Percentiles rank a stretch among this genome's conserved stretches.
Conservation (phyloP, 305 asterid species). For the Coffea humblotiana region DNA sequence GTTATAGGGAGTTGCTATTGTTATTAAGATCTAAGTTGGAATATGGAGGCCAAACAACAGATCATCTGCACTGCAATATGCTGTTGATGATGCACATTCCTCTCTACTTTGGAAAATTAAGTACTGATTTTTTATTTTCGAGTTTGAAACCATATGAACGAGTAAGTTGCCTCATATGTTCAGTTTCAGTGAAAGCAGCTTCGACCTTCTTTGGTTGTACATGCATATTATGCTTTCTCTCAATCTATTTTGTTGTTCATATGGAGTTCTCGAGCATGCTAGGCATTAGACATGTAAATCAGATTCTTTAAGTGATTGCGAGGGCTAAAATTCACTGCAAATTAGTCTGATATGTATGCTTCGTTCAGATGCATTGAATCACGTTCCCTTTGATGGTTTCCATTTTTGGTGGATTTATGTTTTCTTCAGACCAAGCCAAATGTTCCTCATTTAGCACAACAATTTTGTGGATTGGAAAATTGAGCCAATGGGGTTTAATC, state of each 20-base stretch:
- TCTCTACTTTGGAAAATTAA: conserved; percentile 66
- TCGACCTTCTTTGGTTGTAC: neutral
- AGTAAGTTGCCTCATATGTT: neutral
- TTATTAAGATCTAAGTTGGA: conserved; percentile 45
- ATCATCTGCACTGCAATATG: conserved; percentile 55
- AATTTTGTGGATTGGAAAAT: too few relatives aligned
- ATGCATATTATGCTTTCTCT: neutral
- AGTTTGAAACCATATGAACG: neutral
- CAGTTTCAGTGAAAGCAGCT: neutral
- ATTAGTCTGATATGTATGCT: too few relatives aligned
- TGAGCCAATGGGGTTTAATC: too few relatives aligned
- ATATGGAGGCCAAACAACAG: conserved; percentile 30
- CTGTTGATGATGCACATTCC: conserved; percentile 61
- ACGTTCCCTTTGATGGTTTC: too few relatives aligned
- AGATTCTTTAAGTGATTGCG: neutral
- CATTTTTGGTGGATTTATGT: too few relatives aligned
- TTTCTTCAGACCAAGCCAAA: too few relatives aligned
- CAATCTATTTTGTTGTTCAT: neutral
- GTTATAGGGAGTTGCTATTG: conserved; percentile 45
- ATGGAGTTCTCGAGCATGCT: neutral
- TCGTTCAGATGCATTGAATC: too few relatives aligned
- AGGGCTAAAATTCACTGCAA: neutral
- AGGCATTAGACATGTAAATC: neutral
- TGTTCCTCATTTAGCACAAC: too few relatives aligned
- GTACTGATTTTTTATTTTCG: conserved; percentile 33